Evolutionary conservation across 1,284 basidiomycete species (phyloP).

Genomic region (Apiotrichum montevideense): DNA sequence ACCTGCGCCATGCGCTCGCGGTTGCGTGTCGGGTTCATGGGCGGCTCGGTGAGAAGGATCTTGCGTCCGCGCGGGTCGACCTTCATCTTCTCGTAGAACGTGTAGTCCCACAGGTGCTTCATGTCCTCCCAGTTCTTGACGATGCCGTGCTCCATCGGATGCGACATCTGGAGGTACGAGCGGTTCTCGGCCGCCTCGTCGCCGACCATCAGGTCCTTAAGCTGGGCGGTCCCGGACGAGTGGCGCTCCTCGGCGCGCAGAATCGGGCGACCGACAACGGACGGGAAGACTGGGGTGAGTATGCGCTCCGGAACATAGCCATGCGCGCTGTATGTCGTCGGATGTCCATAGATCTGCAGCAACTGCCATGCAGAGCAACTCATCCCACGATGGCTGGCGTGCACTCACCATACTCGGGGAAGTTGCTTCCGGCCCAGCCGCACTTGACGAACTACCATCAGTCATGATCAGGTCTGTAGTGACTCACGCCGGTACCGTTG

Average conservation of each 20-base stretch:
- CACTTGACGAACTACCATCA: conserved; percentile 85
- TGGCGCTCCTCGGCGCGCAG: conserved; percentile 94
- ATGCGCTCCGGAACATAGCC: too few species aligned
- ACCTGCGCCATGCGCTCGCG: conserved; percentile 92
- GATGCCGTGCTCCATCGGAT: conserved; percentile 99
- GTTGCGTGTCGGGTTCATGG: conserved; percentile 96
- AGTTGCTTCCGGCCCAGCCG: conserved; percentile 96
- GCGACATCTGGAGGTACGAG: conserved; percentile 91
- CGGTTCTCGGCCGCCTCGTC: conserved; percentile 92
- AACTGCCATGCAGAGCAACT: too few species aligned
- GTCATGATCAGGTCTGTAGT: too few species aligned
- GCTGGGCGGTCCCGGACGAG: conserved; percentile 57
- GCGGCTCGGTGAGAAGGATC: conserved; percentile 95
- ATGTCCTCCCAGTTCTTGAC: conserved; percentile 99
- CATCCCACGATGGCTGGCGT: too few species aligned
- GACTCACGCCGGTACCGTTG: conserved; percentile 89
- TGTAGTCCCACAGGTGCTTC: conserved; percentile 97
- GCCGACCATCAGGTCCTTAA: conserved; percentile 97
- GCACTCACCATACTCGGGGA: conserved; percentile 84
- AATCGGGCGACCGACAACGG: conserved; percentile 93
- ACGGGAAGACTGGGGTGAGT: conserved; percentile 71
- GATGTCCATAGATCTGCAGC: too few species aligned
- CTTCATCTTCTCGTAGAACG: conserved; percentile 90
- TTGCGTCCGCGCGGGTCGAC: conserved; percentile 83
- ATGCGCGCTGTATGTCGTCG: too few species aligned